Conservation (phyloP, 2,329 filamentous ascomycete species). For the Trichophyton verrucosum region DNA sequence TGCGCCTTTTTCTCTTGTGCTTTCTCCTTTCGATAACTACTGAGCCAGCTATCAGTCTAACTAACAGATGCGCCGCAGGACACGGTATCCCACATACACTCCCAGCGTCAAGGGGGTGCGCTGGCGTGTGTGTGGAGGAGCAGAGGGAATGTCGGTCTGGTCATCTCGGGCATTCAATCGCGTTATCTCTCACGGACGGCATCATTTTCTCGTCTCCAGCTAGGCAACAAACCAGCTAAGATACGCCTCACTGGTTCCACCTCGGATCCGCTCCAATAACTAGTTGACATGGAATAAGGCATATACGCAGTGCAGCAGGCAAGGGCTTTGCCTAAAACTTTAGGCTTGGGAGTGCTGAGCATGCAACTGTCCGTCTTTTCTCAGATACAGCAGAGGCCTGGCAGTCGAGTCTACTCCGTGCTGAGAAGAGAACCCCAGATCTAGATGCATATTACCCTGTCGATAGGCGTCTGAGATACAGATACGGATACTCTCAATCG, state of each 20-base stretch:
- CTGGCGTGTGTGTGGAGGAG: background rate
- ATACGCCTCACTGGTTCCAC: conserved; percentile 1
- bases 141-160: background rate
- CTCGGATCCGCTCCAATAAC: background rate
- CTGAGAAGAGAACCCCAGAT: background rate
- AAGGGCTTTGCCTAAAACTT: background rate
- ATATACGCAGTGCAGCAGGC: conserved; percentile 1
- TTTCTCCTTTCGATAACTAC: background rate
- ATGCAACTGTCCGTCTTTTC: background rate
- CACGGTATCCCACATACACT: background rate
- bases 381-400: background rate
- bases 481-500: background rate
- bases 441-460: background rate
- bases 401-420: background rate
- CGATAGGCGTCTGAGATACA: background rate
- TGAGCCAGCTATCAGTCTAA: background rate
- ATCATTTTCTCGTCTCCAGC: background rate
- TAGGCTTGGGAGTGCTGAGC: background rate
- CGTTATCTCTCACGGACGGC: background rate
- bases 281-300: background rate
- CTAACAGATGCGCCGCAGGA: background rate
- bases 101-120: background rate
- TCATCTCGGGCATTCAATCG: background rate
- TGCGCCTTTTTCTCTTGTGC: background rate
- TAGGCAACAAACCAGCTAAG: background rate